Base-by-base conservation (phyloP, 495 filamentous ascomycete genomes). In the Usnea hakonensis region DNA sequence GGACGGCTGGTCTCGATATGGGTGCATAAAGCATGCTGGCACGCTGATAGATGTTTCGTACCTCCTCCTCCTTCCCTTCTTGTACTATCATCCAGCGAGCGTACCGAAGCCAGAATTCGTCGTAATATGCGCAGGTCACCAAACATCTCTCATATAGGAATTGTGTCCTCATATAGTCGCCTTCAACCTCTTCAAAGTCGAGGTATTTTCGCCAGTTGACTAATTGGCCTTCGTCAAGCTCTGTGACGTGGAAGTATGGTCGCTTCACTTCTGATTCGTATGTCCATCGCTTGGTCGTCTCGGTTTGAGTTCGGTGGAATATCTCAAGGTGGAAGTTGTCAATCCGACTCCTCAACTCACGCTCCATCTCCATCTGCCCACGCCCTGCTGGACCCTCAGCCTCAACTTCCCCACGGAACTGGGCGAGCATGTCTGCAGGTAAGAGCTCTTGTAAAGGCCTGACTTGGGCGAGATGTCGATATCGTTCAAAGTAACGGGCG, bases 41-140 rank as follows among this genome's bases (percentile, higher is more conserved):
- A 58, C 91, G 86, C 72, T 94, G 88, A 67, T 96, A 97, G 66
- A 99, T 91, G 71, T 88, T 90, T 30, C 95, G 87, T 3, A 94
- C 89, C 70, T 99, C 95, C 68, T 96, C 90, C 60, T 90, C 85
- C 71, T 96, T 96, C 54, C 79, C 83, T 0, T 81, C 68, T 68
- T 96, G 90, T 4, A 85, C 86, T 65, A 80, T 79, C 91, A 99
- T 97, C 94, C 94, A 99, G 19, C 95, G 81, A n/a, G 89, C 91
- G 75, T 96, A 99, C 2, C 94, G 86, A 61, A 95, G 82, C 94
- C 94, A 99, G 74, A 99, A 96, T 69, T 97, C 92, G 54, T 97
- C 92, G 65, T 97, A 96, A 68, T 94, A 86, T 43, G 94, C 94
- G 66, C 89, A 91, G 17, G 91, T 92, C 17, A 96, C 90, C 35